Evolutionary conservation across 768 basidiomycete species (phyloP), one percentile per base, ranked within the genome.

Genomic region (Phanerodontia chrysosporium): DNA sequence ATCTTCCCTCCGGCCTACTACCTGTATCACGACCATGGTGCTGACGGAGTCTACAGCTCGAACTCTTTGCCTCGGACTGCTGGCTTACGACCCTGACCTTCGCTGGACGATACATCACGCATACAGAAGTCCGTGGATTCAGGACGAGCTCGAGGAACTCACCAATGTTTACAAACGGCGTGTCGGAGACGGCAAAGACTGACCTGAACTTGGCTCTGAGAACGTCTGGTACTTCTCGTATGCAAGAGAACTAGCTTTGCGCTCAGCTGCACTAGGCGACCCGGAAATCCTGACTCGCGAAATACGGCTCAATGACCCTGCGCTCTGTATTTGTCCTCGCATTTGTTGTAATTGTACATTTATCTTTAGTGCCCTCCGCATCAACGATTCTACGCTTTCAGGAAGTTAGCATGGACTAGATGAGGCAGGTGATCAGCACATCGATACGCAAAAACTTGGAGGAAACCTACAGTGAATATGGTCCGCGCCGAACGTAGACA

Each of bases 401-500:
- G 77, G 73, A 89, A 89, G 68, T 90, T 87, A 25, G 93, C 92
- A 63, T 98, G 95, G 78, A 88, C 96, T 86, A 32, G 42, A 1
- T 13, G 27, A 35, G 66, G 63, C 8, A 53, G 25, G 67, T 63
- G 55, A 62, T 51, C 14, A 42, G 55, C 32, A 25, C 21, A 44
- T 14, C n/a, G 57, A 12, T 42, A 10, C 22, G 35, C 36, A 21
- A 39, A 9, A 21, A 35, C 24, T 13, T 8, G 22, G 25, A 44
- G n/a, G 48, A 75, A 10, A 42, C 89, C 73, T 62, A 92, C 92
- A 98, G 54, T 87, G 87, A 63, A 98, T 79, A 67, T 99, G 96
- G 64, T 95, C 95, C 12, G 87, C 78, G 18, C 85, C 88, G 68
- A 96, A 96, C 2, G 92, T 94, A 0, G 94, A 93, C 45, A 97